These are phyloP conservation scores for Tetrapyrgos nigripes DNA, from an alignment of 1,284 basidiomycete genomes.

Conservation along the genomic window DNA sequence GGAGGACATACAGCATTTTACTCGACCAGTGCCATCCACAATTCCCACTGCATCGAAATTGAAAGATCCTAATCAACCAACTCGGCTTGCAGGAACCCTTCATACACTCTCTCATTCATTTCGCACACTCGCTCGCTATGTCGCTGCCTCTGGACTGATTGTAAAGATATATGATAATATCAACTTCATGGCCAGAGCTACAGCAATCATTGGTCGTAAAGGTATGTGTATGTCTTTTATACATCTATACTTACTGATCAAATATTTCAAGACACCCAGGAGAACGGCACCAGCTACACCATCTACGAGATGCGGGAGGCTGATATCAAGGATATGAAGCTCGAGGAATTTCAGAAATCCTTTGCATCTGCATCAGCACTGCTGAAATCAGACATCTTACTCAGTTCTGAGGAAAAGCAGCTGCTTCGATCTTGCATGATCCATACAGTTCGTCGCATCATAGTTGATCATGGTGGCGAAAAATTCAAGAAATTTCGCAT, in stretches of 20 bases:
- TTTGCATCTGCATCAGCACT: constrained; percentile 29
- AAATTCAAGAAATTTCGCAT: constrained; percentile 31
- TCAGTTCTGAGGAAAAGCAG: constrained; percentile 23
- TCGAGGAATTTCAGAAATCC: constrained; percentile 19
- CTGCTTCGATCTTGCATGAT: constrained; percentile 25
- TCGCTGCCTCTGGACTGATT: constrained; percentile 25
- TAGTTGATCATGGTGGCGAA: constrained; percentile 31
- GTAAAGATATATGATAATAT: constrained; percentile 42
- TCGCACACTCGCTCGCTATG: constrained; percentile 17
- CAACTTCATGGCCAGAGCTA: constrained; percentile 34
- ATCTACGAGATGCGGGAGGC: constrained; percentile 29
- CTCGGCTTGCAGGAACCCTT: constrained; percentile 18
- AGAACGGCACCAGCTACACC: constrained; percentile 37
- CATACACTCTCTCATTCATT: constrained; percentile 26
- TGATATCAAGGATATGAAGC: constrained; percentile 23
- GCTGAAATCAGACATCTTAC: constrained; percentile 28
- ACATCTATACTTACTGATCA: neutral
- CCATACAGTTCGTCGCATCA: constrained; percentile 38
- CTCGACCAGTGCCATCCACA: too few relatives aligned
- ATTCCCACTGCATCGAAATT: too few relatives aligned
- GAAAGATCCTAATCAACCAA: too few relatives aligned
- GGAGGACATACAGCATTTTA: too few relatives aligned
- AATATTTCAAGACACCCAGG: constrained; percentile 26
- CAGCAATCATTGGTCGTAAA: constrained; percentile 37
- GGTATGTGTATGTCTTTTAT: constrained; percentile 20